Percentiles rank a stretch among this genome's conserved stretches.
phyloP scores from a whole-genome alignment of 768 basidiomycete genomes.

The Leccinum truebloodii region DNA sequence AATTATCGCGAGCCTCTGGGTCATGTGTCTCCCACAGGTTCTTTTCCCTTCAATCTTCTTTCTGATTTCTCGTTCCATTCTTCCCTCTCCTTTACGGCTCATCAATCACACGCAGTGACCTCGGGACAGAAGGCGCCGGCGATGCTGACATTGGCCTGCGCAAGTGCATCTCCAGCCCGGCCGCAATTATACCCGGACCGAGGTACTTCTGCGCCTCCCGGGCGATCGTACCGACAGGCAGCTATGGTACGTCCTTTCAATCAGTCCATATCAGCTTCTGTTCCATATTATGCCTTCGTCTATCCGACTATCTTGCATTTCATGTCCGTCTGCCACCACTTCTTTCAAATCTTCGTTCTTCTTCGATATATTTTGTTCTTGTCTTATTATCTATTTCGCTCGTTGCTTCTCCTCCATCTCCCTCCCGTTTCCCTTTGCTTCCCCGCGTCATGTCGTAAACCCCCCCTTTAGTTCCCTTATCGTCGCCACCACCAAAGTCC shows the following conservation, averaged over 20 bases:
- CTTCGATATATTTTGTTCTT: neutral
- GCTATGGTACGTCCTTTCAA: slow-evolving; percentile 47
- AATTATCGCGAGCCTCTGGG: neutral
- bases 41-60: neutral
- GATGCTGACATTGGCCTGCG: slow-evolving; percentile 62
- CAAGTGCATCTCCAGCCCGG: slow-evolving; percentile 50
- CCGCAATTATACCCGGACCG: slow-evolving; percentile 56
- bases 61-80: neutral
- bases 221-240: slow-evolving; percentile 61
- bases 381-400: neutral
- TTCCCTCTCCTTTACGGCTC: neutral
- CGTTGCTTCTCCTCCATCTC: neutral
- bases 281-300: neutral
- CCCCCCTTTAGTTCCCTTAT: slow-evolving; percentile 10
- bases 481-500: slow-evolving; percentile 13
- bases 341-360: neutral
- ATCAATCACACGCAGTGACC: slow-evolving; percentile 43
- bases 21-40: neutral
- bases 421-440: slow-evolving; percentile 3
- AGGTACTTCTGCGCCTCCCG: slow-evolving; percentile 61
- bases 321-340: neutral
- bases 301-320: neutral
- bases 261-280: neutral
- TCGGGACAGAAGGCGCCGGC: slow-evolving; percentile 67
- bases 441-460: slow-evolving; percentile 1